Evolutionary conservation across 1,284 basidiomycete genomes (phyloP), one percentile per base, ranked within the genome.

Genomic region (Ganoderma lingzhi): DNA sequence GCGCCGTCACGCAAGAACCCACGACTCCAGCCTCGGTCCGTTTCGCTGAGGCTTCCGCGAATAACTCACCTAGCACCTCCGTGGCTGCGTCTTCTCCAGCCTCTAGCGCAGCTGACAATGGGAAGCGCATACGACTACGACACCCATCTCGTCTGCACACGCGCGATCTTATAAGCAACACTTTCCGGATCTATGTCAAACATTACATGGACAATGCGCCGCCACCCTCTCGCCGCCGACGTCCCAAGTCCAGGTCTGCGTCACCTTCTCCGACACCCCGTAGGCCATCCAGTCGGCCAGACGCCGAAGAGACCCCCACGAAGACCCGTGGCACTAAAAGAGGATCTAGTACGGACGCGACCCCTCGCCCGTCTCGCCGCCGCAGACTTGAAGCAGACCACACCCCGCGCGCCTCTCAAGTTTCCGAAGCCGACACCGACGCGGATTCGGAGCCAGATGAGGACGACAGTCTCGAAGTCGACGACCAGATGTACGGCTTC

Each of bases 131-230:
- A 1, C 86, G 85, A 71, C 81, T 93, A 42, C 88, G 90, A 44
- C 91, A 93, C 77, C 93, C 92, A 1, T 88, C 89, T 0, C 84
- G 88, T 42, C 78, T 93, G 23, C 89, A 85, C 63, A 86, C 87
- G 0, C 82, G 83, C 19, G 90, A 93, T 67, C 85, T 94, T 45
- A 93, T 87, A 1, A 84, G 82, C 6, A 89, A 89, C 68, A 90
- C 88, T 0, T 93, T 94, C 77, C 85, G 90, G 14, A 86, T 92
- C 55, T 93, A 94, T 74, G 74, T 94, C 70, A 93, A 92, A 72
- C 89, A 93, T 71, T 93, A 88, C 77, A 90, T 94, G 88, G 88
- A 92, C 74, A 83, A 88, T 59, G 76, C 76, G 0, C 75, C 77
- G 0, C 71, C 71, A 14, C 71, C 69, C 1, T 66, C 48, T 14